Base-by-base conservation (phyloP, 1,284 basidiomycete genomes). In the Caloboletus firmus region DNA sequence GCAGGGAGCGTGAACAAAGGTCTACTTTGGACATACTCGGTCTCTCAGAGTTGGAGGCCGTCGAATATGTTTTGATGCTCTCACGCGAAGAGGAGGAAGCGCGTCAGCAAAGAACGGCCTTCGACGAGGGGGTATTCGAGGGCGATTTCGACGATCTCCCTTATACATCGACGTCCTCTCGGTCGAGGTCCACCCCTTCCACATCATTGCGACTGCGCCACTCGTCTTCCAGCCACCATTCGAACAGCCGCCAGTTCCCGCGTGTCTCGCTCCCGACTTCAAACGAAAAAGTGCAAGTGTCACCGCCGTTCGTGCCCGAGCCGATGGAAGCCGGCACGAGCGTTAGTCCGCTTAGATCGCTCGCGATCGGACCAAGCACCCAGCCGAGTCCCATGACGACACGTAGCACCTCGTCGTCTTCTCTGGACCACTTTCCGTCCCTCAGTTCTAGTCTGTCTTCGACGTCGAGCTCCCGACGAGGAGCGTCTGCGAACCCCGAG, bases 21-120 rank as follows among this genome's bases (percentile, higher is more conserved):
- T 75, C 74, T 2, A 78, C 78, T 10, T 69, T 90, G 20, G 76
- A 81, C 22, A 73, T 74, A n/a, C 76, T 94, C 11, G 91, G 90
- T 1, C 72, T 95, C 43, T 85, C 79, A 59, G 92, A 95, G 63
- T 72, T 75, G 8, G 91, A 92, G 63, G 90, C 89, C 1, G 74
- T 95, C 20, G 88, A 91, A 61, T 94, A 94, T 63, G 80, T 86
- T 0, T 69, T 95, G 50, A 93, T 95, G 90, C 79, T 95, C 54
- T 92, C 89, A 58, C 82, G 88, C 6, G 92, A 95, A 35, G 89
- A 93, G 65, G 83, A 83, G 24, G 74, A 77, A 53, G 66, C 59
- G 61, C 60, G 59, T 37, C 56, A 45, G 45, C 55, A 46, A 41
- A 34, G 53, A 20, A 34, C 30, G n/a, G 39, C 22, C 5, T 2